Conservation (phyloP, 352 stramenopile genomes). For the Phytopythium oedochilum region DNA sequence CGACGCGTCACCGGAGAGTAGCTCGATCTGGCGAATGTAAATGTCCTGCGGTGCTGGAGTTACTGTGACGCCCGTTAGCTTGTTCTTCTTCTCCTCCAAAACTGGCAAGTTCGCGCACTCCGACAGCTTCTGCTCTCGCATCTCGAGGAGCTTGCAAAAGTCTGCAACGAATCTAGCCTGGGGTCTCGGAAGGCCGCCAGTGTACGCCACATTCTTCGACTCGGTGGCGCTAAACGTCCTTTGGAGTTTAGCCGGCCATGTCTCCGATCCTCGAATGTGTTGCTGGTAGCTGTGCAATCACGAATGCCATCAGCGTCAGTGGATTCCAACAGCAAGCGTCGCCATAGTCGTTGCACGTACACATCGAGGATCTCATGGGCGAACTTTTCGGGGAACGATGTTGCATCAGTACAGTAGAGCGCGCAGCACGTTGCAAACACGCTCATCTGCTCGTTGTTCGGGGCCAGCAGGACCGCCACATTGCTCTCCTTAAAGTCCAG, state of each 20-base stretch:
- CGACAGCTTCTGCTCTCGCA: conserved; percentile 61
- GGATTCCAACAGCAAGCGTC: too few relatives aligned
- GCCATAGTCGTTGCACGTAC: conserved; percentile 23
- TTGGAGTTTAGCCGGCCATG: conserved; percentile 67
- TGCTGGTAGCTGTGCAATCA: conserved; percentile 60
- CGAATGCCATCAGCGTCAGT: too few relatives aligned
- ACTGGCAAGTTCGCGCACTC: conserved; percentile 35
- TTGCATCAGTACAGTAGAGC: conserved; percentile 69
- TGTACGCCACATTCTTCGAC: conserved; percentile 66
- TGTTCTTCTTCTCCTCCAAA: conserved; percentile 65
- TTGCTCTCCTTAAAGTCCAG: conserved; percentile 72
- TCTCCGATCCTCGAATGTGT: conserved; percentile 71
- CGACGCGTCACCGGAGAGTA: conserved; percentile 20
- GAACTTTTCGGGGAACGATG: conserved; percentile 65
- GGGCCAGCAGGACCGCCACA: conserved; percentile 73
- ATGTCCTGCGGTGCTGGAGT: conserved; percentile 58
- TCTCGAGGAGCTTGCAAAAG: conserved; percentile 71
- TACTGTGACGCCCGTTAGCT: conserved; percentile 74
- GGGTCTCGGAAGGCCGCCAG: conserved; percentile 54
- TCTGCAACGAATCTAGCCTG: conserved; percentile 78
- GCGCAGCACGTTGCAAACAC: conserved; percentile 86
- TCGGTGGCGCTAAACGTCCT: conserved; percentile 71
- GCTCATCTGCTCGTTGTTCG: conserved; percentile 86
- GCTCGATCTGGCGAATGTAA: conserved; percentile 78
- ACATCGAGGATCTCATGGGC: conserved; percentile 66